Percentiles rank a stretch among this genome's conserved stretches.
Evolutionary conservation across 768 basidiomycete species (phyloP).

Genomic region (Lactifluus piperatus): DNA sequence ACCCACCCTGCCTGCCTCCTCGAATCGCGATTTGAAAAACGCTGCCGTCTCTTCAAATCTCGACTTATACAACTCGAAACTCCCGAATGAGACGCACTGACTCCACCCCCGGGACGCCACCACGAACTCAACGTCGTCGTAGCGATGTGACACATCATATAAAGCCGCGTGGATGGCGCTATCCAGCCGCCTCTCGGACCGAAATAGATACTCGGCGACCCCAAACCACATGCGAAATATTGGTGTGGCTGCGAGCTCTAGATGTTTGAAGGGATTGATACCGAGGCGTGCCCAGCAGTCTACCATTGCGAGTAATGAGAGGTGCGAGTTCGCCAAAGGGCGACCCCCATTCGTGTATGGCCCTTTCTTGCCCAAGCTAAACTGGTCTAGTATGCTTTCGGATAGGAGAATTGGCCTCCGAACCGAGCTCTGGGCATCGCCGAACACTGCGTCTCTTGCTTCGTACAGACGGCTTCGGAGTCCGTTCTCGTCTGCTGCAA

Average conservation of each 20-base stretch:
- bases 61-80: slow-evolving; percentile 77
- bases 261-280: slow-evolving; percentile 85
- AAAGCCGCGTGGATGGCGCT: slow-evolving; percentile 68
- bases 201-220: slow-evolving; percentile 92
- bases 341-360: slow-evolving; percentile 14
- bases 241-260: slow-evolving; percentile 90
- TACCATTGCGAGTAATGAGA: slow-evolving; percentile 94
- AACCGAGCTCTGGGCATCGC: slow-evolving; percentile 26
- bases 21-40: slow-evolving; percentile 85
- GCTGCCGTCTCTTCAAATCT: slow-evolving; percentile 70
- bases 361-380: slow-evolving; percentile 57
- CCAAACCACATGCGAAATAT: slow-evolving; percentile 96
- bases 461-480: slow-evolving; percentile 67
- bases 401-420: slow-evolving; percentile 70
- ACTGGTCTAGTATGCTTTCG: slow-evolving; percentile 80
- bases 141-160: slow-evolving; percentile 67
- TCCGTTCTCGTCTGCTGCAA: slow-evolving; percentile 42
- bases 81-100: slow-evolving; percentile 88
- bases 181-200: slow-evolving; percentile 52
- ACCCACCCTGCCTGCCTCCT: slow-evolving; percentile 74
- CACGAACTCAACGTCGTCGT: slow-evolving; percentile 91
- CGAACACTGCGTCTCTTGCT: slow-evolving; percentile 74
- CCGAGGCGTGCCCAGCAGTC: slow-evolving; percentile 90
- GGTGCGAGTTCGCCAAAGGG: slow-evolving; percentile 74
- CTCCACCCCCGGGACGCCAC: slow-evolving; percentile 93